Evolutionary conservation across 306 rosid genomes (phyloP), one percentile per base, ranked within the genome.

Genomic region (Hippophae tibetana): DNA sequence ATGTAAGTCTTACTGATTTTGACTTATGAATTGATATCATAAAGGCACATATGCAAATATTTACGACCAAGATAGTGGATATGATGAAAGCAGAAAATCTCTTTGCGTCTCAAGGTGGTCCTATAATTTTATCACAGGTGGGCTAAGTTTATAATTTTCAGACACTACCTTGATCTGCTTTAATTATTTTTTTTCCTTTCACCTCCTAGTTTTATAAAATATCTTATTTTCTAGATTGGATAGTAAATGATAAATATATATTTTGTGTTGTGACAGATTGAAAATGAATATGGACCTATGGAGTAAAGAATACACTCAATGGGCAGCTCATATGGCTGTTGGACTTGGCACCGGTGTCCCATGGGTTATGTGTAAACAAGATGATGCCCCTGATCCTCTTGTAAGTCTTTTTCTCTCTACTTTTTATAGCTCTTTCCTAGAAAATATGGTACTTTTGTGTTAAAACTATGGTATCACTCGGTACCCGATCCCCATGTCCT

Each of bases 311-410:
- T 92, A 92, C 73, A 41, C 94, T 38, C 71, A 76, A 13, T 92
- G 99, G 99, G 99, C 99, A 8, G 99, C 99, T 27, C 74, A 75
- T 58, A 88, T 92, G 99, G 99, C 99, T 54, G 56, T 82, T 45
- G 95, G 85, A 65, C 96, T 88, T 1, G 70, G 78, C n/a, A 92
- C 99, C 1, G 99, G 95, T 45, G 99, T 92, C 67, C 99, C 99
- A 7, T 92, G 99, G 99, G 82, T 92, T 65, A 92, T 92, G 99
- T 92, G 99, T 84, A 92, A 92, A 77, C 99, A 92, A 78, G 99
- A 92, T 66, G 99, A 92, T 74, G 99, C 99, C 66, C 99, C 99
- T 73, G 99, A 92, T 74, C 99, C 99, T 67, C 12, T 92, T 68
- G 99, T 88, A 76, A 85, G 97, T 50, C 56, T 18, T 61, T 72